Evolutionary conservation across 768 basidiomycete species (phyloP).

Genomic region (Amylocystis lapponica): DNA sequence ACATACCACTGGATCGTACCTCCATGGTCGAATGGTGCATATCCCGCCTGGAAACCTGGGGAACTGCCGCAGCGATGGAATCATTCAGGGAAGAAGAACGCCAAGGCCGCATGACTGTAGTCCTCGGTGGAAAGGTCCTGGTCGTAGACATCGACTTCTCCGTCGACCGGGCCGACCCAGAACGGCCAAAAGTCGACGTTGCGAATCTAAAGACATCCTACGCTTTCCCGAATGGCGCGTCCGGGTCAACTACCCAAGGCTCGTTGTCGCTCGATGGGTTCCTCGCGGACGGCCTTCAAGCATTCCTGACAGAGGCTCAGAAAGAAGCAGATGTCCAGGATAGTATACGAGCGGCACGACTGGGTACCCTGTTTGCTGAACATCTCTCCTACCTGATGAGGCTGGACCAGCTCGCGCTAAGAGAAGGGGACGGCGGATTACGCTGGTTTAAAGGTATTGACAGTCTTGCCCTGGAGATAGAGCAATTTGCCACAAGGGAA

Average conservation of each 20-base stretch:
- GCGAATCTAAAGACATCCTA: conserved; percentile 69
- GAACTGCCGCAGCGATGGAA: conserved; percentile 64
- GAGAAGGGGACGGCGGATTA: conserved; percentile 56
- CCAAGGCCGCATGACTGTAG: conserved; percentile 45
- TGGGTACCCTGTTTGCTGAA: conserved; percentile 43
- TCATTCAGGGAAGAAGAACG: conserved; percentile 56
- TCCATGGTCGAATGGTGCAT: conserved; percentile 53
- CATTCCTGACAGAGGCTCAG: conserved; percentile 57
- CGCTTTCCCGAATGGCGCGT: conserved; percentile 44
- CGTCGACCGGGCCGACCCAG: conserved; percentile 34
- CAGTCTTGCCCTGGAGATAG: conserved; percentile 42
- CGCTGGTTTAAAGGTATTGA: conserved; percentile 73
- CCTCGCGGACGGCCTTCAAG: conserved; percentile 48
- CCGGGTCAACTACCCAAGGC: conserved; percentile 33
- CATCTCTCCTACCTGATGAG: conserved; percentile 66
- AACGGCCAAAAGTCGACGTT: conserved; percentile 36
- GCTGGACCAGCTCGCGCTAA: conserved; percentile 61
- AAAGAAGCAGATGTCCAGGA: conserved; percentile 45
- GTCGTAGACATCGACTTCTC: conserved; percentile 71
- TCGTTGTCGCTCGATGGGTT: conserved; percentile 60
- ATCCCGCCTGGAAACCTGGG: conserved; percentile 55
- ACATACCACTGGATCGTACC: conserved; percentile 46
- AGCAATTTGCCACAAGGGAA: conserved; percentile 48
- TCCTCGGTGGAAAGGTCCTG: conserved; percentile 74
- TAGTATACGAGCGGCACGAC: conserved; percentile 43